Percentiles rank a stretch among this genome's conserved stretches.
Conservation (phyloP, 2,329 filamentous ascomycete genomes). For the Microsporum canis region DNA sequence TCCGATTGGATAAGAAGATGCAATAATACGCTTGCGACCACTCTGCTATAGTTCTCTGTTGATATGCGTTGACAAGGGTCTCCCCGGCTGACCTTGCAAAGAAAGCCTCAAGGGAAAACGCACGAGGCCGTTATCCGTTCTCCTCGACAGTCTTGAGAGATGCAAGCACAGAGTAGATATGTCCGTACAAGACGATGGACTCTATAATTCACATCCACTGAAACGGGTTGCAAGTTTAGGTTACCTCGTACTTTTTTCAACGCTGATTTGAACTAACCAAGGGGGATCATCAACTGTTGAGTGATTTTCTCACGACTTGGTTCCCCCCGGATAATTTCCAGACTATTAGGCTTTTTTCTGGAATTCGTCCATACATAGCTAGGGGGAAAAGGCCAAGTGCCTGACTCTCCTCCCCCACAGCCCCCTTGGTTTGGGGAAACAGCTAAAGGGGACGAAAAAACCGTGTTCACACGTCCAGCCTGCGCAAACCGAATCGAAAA, state of each 20-base stretch:
- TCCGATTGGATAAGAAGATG: background rate
- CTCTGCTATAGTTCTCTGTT: background rate
- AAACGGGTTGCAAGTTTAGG: background rate
- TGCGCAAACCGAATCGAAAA: background rate
- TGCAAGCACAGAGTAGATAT: background rate
- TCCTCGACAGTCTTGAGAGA: background rate
- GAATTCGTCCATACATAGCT: conserved; percentile 3
- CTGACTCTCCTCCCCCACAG: background rate
- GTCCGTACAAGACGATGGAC: background rate
- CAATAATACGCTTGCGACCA: background rate
- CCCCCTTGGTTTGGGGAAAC: background rate
- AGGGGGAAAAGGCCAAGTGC: background rate
- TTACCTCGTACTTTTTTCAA: background rate
- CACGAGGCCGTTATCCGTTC: background rate
- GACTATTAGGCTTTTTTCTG: conserved; percentile 1
- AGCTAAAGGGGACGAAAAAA: too few species aligned
- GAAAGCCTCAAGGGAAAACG: background rate
- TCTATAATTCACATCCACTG: background rate
- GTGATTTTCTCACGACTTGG: background rate
- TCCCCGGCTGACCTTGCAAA: background rate
- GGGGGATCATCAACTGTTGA: background rate
- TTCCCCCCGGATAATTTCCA: conserved; percentile 2
- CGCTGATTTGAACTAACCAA: background rate
- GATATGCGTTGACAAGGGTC: background rate
- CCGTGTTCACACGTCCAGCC: background rate